Conservation (phyloP, 106 monocot genomes). For the Chionographis japonica region DNA sequence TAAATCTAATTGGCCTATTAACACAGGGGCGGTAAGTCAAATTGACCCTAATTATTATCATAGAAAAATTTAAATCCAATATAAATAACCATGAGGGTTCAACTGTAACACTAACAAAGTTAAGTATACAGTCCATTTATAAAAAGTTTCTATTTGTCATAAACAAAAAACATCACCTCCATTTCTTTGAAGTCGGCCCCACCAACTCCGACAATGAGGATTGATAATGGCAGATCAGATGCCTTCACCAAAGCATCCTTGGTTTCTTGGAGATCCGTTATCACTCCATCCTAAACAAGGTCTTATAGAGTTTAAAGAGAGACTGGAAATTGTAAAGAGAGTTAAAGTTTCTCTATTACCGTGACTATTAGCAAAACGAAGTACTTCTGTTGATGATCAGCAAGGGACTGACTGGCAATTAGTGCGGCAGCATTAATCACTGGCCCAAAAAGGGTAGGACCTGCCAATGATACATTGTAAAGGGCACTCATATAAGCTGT, state of each 20-base stretch:
- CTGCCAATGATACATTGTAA: slow-evolving; percentile 85
- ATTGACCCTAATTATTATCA: too few species aligned
- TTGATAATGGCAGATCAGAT: slow-evolving; percentile 87
- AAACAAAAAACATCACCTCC: slow-evolving; percentile 48
- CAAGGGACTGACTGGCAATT: slow-evolving; percentile 61
- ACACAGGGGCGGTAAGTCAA: too few species aligned
- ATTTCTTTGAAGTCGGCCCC: slow-evolving; percentile 91
- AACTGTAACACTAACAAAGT: too few species aligned
- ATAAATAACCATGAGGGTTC: too few species aligned
- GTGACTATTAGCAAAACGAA: slow-evolving; percentile 85
- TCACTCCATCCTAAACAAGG: slow-evolving; percentile 74
- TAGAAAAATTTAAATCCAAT: too few species aligned
- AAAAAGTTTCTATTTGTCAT: not conserved
- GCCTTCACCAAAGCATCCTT: slow-evolving; percentile 82
- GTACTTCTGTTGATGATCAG: slow-evolving; percentile 47
- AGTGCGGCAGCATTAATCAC: slow-evolving; percentile 66
- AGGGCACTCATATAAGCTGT: slow-evolving; percentile 88
- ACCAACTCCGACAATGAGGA: slow-evolving; percentile 92
- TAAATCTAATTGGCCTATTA: too few species aligned
- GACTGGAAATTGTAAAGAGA: not conserved
- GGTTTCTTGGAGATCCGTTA: slow-evolving; percentile 91
- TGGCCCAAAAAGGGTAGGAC: slow-evolving; percentile 86
- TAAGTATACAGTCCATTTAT: not conserved
- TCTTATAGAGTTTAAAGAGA: slow-evolving; percentile 13
- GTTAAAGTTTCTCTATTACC: slow-evolving; percentile 25